Evolutionary conservation across 257 asterid genomes (phyloP).

Genomic region (Fraxinus excelsior): DNA sequence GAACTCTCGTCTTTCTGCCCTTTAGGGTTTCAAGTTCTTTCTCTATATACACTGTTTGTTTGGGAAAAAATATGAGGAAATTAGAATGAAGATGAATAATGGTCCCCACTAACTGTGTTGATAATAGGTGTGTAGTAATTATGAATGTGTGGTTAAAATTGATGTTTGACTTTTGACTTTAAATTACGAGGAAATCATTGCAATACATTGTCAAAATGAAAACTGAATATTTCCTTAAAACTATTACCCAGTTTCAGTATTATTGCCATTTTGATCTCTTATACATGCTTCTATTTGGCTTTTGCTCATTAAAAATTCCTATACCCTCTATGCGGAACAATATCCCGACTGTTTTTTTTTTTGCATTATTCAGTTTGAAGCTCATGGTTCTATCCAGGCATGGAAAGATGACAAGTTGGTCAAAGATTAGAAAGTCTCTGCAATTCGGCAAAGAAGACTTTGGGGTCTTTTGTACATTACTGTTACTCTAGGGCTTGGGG

Average conservation of each 20-base stretch:
- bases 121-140: too few relatives aligned
- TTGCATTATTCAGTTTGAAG: conserved; percentile 40
- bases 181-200: too few relatives aligned
- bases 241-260: background rate
- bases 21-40: background rate
- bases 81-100: too few relatives aligned
- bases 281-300: background rate
- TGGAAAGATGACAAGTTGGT: conserved; percentile 30
- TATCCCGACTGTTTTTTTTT: conserved; percentile 19
- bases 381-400: conserved; percentile 37
- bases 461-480: conserved; percentile 56
- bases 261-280: conserved; percentile 6
- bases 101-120: too few relatives aligned
- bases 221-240: background rate
- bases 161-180: too few relatives aligned
- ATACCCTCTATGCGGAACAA: background rate
- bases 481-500: conserved; percentile 39
- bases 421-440: conserved; percentile 29
- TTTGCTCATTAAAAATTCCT: background rate
- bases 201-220: background rate
- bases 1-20: conserved; percentile 14
- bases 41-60: background rate
- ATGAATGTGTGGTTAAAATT: too few relatives aligned
- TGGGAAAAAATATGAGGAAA: background rate
- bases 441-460: conserved; percentile 28